Evolutionary conservation across 1,284 basidiomycete species (phyloP).

Genomic region (Malassezia slooffiae): DNA sequence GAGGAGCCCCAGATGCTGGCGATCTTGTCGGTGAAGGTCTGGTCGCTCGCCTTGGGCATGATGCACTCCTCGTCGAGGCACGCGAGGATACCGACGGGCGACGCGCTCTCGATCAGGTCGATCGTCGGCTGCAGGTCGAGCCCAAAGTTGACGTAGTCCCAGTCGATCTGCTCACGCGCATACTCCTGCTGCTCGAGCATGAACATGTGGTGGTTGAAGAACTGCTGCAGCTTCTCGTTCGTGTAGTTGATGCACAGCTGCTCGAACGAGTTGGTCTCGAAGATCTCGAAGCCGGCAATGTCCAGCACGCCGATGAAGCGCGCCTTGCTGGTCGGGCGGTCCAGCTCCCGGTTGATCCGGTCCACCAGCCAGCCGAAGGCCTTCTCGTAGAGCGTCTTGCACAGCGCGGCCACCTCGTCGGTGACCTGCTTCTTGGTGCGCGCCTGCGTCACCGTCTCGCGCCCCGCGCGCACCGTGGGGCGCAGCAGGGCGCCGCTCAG

Average conservation of each 20-base stretch:
- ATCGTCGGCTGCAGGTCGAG: slow-evolving; percentile 96
- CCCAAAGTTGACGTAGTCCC: slow-evolving; percentile 98
- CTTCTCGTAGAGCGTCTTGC: slow-evolving; percentile 96
- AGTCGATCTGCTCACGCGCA: slow-evolving; percentile 87
- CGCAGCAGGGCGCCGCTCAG: slow-evolving; percentile 62
- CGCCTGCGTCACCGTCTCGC: slow-evolving; percentile 93
- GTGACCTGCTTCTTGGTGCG: slow-evolving; percentile 81
- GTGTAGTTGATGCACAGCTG: slow-evolving; percentile 99
- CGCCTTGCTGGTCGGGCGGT: slow-evolving; percentile 74
- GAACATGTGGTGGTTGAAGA: slow-evolving; percentile 95
- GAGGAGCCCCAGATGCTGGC: slow-evolving; percentile 35
- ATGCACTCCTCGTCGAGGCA: slow-evolving; percentile 97
- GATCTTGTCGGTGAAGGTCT: slow-evolving; percentile 89
- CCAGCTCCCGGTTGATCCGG: slow-evolving; percentile 83
- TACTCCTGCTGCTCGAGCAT: slow-evolving; percentile 99
- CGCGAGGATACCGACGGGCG: slow-evolving; percentile 76
- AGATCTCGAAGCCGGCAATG: slow-evolving; percentile 97
- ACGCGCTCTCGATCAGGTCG: slow-evolving; percentile 75
- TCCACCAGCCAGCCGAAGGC: slow-evolving; percentile 88
- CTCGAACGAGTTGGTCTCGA: slow-evolving; percentile 61
- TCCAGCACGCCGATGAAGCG: slow-evolving; percentile 97
- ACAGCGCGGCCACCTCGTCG: slow-evolving; percentile 82
- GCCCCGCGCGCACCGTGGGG: slow-evolving; percentile 76
- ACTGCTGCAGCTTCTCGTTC: slow-evolving; percentile 53
- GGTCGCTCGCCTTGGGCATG: slow-evolving; percentile 94